Evolutionary conservation across 176 grass and related monocot species (phyloP).

Genomic region (Avena atlantica): DNA sequence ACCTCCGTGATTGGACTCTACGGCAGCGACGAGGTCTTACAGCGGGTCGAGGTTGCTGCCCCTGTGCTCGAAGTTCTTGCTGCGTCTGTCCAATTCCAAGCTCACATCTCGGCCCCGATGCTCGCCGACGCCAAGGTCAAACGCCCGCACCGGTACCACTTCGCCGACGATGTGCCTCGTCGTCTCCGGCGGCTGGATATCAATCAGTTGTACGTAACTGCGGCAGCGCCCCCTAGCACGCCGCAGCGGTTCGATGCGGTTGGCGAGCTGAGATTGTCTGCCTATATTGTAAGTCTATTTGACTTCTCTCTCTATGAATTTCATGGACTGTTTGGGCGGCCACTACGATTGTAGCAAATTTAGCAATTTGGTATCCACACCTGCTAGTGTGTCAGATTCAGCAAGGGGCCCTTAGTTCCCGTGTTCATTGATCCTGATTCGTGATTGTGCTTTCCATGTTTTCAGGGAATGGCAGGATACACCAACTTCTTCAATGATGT

Average conservation of each 20-base stretch:
- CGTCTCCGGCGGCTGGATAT: constrained; percentile 8
- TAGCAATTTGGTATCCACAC: too few relatives aligned
- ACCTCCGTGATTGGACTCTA: too few relatives aligned
- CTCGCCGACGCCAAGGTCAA: neutral
- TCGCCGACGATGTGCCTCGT: neutral
- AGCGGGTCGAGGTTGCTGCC: neutral
- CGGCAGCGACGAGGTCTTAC: neutral
- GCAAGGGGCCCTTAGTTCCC: neutral
- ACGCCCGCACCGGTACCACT: neutral
- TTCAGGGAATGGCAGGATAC: neutral
- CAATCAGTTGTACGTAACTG: neutral
- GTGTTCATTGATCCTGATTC: neutral
- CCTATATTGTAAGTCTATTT: neutral
- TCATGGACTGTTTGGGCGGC: neutral
- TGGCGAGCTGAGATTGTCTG: neutral
- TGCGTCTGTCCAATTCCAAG: neutral
- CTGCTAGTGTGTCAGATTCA: too few relatives aligned
- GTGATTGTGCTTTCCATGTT: neutral
- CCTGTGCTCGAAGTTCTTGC: neutral
- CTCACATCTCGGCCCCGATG: constrained; percentile 13
- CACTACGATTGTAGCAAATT: too few relatives aligned
- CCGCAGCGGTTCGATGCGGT: neutral
- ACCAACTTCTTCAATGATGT: neutral
- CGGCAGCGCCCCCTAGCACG: neutral
- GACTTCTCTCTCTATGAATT: neutral